Base-by-base conservation (phyloP, 257 asterid genomes). In the Galeopsis tetrahit region DNA sequence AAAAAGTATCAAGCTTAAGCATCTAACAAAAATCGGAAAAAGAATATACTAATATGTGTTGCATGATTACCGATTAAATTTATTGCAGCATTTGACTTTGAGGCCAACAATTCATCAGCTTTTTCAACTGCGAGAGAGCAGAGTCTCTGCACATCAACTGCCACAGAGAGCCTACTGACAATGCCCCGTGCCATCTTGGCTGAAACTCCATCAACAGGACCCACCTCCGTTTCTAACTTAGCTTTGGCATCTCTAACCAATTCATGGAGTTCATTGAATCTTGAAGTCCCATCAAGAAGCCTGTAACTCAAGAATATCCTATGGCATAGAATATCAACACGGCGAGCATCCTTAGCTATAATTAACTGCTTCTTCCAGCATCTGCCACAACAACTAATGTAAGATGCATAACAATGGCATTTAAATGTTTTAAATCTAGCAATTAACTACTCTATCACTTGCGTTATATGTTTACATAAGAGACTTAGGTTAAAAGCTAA, bases 131-230 rank as follows among this genome's bases (percentile, higher is more conserved):
- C 98, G 40, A 88, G 86, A 53, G 96, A 86, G 89, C 96, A 90
- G 56, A 90, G 87, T 38, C 79, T 78, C 85, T 88, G 96, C 67
- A 90, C 87, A 73, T 88, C 91, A 72, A 77, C 88, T 63, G 97
- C 90, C 75, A 82, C 83, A 75, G 96, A 78, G 77, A 91, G 97
- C 66, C 97, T 82, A 77, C 95, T 87, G 48, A 87, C 97, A 73
- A 91, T 91, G 13, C 97, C 97, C 51, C 97, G 80, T n/a, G 87
- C 97, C 96, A 91, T 87, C 84, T 82, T 88, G 52, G 95, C 89
- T 48, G 96, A 89, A 76, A 83, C 95, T 57, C 98, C 98, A 83
- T 86, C 76, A 17, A 88, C 74, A 28, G 97, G 95, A 56, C 98
- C 98, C 44, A 90, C 92, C 82, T 91, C 98, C 7, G 84, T 88